Evolutionary conservation across 345 rosid genomes (phyloP).

Genomic region (Lumnitzera racemosa): DNA sequence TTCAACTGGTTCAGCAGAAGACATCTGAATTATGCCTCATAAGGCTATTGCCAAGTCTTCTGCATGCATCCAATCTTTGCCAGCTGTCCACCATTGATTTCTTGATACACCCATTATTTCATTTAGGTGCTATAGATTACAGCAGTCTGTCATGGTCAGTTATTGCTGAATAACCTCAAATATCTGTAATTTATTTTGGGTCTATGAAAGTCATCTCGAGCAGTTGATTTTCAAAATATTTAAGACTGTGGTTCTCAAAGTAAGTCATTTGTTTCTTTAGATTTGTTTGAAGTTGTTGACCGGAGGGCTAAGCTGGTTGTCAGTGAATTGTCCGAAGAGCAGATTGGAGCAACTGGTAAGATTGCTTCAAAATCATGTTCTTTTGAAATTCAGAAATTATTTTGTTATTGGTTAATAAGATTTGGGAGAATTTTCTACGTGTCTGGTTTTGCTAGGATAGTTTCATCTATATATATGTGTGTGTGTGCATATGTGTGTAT

Average conservation of each 20-base stretch:
- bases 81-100: too few species aligned
- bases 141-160: too few species aligned
- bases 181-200: neutral
- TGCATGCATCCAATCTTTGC: too few species aligned
- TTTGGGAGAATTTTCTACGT: neutral
- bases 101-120: too few species aligned
- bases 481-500: too few species aligned
- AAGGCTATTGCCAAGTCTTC: too few species aligned
- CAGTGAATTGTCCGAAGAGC: conserved; percentile 76
- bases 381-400: neutral
- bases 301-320: conserved; percentile 95
- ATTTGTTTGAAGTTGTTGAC: conserved; percentile 93
- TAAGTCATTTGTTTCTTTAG: conserved; percentile 26
- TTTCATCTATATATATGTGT: too few species aligned
- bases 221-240: neutral
- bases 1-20: too few species aligned
- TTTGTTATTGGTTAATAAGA: neutral
- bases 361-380: neutral
- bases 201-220: conserved; percentile 1
- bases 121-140: too few species aligned
- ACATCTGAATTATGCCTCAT: too few species aligned
- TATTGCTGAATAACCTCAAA: too few species aligned
- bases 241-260: conserved; percentile 6
- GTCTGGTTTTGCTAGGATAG: neutral
- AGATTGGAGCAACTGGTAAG: conserved; percentile 54